Evolutionary conservation across 2,329 filamentous ascomycete species (phyloP), one percentile per base, ranked within the genome.

Genomic region (Fusarium denticulatum): DNA sequence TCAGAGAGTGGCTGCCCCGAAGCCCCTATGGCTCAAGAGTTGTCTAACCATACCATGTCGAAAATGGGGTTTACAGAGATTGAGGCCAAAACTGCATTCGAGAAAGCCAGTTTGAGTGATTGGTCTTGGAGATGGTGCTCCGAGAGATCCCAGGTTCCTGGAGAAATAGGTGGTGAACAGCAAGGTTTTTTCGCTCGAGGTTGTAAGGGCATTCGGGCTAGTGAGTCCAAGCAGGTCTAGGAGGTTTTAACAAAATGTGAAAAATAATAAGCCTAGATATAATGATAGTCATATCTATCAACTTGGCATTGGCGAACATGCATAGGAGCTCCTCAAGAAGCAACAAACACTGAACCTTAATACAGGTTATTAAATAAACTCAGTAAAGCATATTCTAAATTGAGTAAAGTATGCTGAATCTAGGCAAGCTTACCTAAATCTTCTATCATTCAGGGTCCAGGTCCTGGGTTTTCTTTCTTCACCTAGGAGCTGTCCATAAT

Each of bases 51-150:
- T 11, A 58, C 56, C 1, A 49, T 49, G 30, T 58, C 56, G 2
- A 58, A 24, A 18, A 49, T 58, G 42, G 56, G 56, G 2, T 58
- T 49, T 15, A 37, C 56, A 9, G 42, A 49, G 6, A 22, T 15
- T 16, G 56, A 58, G 5, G 32, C 49, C 11, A 58, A 49, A 12
- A 14, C 15, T 14, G 42, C 42, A 3, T 58, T 58, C 5, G 40
- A 58, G 18, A 34, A 47, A 8, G 55, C 55, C 6, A 32, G 40
- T 3, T 1, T 58, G 13, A 8, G 4, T 1, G 40, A 1, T n/a
- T 49, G 56, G 42, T 36, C 30, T 5, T 58, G 56, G 56, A 58
- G 12, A 13, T 57, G 53, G 53, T 57, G 20, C 8, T 46, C 53
- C 4, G 39, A 46, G 18, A 57, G 53, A 26, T 46, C 53, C 9